Base-by-base conservation (phyloP, 148 eudicot genomes). In the Vaccinium vitisidaea region DNA sequence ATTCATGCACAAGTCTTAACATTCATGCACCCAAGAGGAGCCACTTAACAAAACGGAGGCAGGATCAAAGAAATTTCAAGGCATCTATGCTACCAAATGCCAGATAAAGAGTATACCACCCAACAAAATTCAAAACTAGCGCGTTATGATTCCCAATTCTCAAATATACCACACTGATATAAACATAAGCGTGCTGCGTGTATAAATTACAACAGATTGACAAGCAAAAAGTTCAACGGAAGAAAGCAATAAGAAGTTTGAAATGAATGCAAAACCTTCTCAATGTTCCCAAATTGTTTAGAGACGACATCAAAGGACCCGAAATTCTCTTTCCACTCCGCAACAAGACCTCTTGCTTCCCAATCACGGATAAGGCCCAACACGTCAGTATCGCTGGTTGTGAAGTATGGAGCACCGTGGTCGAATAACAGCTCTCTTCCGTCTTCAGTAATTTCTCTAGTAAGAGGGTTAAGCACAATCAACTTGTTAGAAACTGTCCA, bases 341-440 rank as follows among this genome's bases (percentile, higher is more conserved):
- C 93, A 65, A 94, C 93, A 77, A 97, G 80, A 73, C 98, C 99
- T 88, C 90, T 91, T 70, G 95, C 87, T 87, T 93, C 93, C 99
- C 99, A 97, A 74, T 91, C 98, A 76, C 39, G 85, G 61, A 94
- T 85, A 58, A 93, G 85, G 75, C 88, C 87, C 84, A 88, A 86
- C 78, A 93, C 94, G 76, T 86, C 91, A 63, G 91, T 80, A 84
- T 95, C 88, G 50, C 86, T 85, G 63, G 88, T 90, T 6, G 90
- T 86, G 90, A 97, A 97, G 88, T 91, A 97, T 52, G 99, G 95
- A 70, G 98, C 95, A 9, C 99, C 99, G 80, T 97, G 98, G 87
- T 97, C 99, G 84, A 97, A 97, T 74, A 83, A 88, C 80, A 97
- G 84, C 85, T 94, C 94, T 77, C 91, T 93, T 63, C 98, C 98